phyloP scores from a whole-genome alignment of 1,284 basidiomycete species.

The Tylopilus orsonianus region DNA sequence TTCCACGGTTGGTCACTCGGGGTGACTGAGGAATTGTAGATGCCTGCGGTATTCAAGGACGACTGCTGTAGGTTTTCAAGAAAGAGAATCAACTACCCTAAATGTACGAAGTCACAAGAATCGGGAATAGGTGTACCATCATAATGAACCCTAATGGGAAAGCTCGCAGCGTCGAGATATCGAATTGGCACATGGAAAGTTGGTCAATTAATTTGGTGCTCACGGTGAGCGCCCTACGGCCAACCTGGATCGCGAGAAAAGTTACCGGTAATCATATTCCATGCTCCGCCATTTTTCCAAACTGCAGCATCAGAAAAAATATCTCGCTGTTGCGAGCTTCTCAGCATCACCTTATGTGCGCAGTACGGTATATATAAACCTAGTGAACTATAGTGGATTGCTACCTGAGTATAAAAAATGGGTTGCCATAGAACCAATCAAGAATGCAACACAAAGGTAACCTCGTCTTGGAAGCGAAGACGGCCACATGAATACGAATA shows the following conservation, averaged over 20 bases:
- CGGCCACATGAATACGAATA: conserved; percentile 5
- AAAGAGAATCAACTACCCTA: not conserved
- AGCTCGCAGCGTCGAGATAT: not conserved
- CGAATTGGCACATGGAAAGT: no score
- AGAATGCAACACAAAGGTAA: not conserved
- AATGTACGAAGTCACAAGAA: not conserved
- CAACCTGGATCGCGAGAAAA: not conserved
- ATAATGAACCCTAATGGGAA: not conserved
- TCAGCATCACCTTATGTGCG: no score
- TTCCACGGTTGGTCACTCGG: conserved; percentile 44
- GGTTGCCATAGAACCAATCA: not conserved
- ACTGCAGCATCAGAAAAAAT: no score
- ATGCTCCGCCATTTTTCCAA: no score
- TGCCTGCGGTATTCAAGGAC: conserved; percentile 13
- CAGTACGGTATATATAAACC: conserved; percentile 6
- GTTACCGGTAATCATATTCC: no score
- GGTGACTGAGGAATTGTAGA: conserved; percentile 45
- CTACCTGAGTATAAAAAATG: not conserved
- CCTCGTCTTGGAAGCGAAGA: not conserved
- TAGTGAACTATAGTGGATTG: conserved; percentile 7
- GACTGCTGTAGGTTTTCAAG: conserved; percentile 10
- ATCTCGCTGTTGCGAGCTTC: no score
- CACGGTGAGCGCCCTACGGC: no score
- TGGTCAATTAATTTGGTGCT: no score
- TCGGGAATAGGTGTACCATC: conserved; percentile 12